Percentiles rank a stretch among this genome's conserved stretches.
These are phyloP conservation scores for Trichoderma asperellum DNA, from an alignment of 2,329 filamentous ascomycete genomes.

Conservation along the genomic window DNA sequence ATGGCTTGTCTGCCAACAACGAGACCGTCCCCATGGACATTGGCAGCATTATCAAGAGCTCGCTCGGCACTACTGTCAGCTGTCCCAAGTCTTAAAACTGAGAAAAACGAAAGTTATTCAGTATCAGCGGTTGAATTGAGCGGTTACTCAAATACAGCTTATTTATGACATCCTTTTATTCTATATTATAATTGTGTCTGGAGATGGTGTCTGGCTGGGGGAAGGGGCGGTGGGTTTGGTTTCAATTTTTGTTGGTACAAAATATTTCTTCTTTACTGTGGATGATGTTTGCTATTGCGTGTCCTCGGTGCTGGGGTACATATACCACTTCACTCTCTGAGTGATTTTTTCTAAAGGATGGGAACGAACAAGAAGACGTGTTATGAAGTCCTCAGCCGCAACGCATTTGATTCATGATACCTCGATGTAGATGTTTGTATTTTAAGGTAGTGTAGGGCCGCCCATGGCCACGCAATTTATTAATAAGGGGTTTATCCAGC, in stretches of 20 bases:
- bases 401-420: slow-evolving; percentile 42
- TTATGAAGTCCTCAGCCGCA: slow-evolving; percentile 30
- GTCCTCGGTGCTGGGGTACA: slow-evolving; percentile 6
- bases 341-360: slow-evolving; percentile 25
- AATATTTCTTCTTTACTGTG: slow-evolving; percentile 3
- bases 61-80: slow-evolving; percentile 31
- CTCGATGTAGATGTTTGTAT: slow-evolving; percentile 34
- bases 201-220: slow-evolving; percentile 1
- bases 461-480: slow-evolving; percentile 27
- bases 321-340: slow-evolving; percentile 24
- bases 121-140: background rate
- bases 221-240: background rate
- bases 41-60: slow-evolving; percentile 46
- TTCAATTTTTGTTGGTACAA: slow-evolving; percentile 3
- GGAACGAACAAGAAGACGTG: slow-evolving; percentile 20
- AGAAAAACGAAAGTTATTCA: background rate
- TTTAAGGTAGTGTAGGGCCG: slow-evolving; percentile 22
- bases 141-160: background rate
- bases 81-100: slow-evolving; percentile 15
- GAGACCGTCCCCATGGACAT: slow-evolving; percentile 59
- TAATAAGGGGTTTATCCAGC: slow-evolving; percentile 29
- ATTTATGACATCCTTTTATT: slow-evolving; percentile 3
- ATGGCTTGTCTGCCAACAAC: slow-evolving; percentile 56
- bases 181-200: slow-evolving; percentile 14
- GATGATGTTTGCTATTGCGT: slow-evolving; percentile 14